These are phyloP conservation scores for Lactarius hengduanensis DNA, from an alignment of 768 basidiomycete species.

Conservation along the genomic window DNA sequence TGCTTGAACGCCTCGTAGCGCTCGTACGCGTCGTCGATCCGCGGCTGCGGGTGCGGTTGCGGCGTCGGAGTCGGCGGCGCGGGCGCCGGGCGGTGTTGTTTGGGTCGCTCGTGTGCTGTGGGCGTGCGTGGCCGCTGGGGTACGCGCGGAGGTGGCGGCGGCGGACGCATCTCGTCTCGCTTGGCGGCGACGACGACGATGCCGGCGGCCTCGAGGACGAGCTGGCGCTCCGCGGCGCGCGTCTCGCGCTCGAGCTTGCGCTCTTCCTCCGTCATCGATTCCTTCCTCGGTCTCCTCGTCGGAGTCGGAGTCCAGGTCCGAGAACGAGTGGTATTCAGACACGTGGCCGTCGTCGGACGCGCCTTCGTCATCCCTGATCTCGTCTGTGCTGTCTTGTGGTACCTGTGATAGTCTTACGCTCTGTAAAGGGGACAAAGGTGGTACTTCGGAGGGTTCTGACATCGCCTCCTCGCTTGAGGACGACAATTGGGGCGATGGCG, in stretches of 20 bases:
- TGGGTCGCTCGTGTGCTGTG: constrained; percentile 34
- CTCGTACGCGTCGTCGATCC: constrained; percentile 77
- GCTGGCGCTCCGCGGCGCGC: constrained; percentile 71
- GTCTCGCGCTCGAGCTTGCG: constrained; percentile 53
- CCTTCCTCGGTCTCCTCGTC: constrained; percentile 42
- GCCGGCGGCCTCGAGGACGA: constrained; percentile 88
- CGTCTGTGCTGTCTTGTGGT: constrained; percentile 29
- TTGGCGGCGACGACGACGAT: constrained; percentile 80
- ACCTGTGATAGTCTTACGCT: not conserved
- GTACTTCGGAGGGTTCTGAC: not conserved
- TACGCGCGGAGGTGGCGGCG: constrained; percentile 38
- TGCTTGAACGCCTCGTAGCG: constrained; percentile 84
- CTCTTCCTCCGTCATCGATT: constrained; percentile 41
- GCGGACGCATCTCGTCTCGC: constrained; percentile 52
- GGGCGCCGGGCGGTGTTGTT: constrained; percentile 52
- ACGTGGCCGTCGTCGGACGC: constrained; percentile 32
- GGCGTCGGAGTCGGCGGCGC: constrained; percentile 41
- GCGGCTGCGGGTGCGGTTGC: constrained; percentile 28
- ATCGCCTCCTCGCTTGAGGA: not conserved
- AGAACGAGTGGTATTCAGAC: constrained; percentile 22
- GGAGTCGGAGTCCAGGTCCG: constrained; percentile 9
- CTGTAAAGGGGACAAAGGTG: not conserved
- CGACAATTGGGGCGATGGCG: not conserved
- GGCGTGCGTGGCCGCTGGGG: constrained; percentile 18
- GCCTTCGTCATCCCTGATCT: constrained; percentile 31